Conservation (phyloP, 2,329 filamentous ascomycete genomes). For the Aspergillus candidus region DNA sequence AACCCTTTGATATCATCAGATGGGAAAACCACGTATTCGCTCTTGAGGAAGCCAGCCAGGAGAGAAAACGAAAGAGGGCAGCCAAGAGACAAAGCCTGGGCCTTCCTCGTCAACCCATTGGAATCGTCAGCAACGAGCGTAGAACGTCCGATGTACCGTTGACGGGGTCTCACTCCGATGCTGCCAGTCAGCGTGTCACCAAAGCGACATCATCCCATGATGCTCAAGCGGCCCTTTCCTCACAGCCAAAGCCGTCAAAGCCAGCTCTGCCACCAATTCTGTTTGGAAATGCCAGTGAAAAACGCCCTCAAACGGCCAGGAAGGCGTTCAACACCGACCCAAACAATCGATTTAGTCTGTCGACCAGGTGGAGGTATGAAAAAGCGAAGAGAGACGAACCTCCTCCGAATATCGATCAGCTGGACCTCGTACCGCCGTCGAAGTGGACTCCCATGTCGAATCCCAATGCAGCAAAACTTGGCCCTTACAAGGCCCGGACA, state of each 20-base stretch:
- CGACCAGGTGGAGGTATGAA: slow-evolving; percentile 23
- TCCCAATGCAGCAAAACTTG: background rate
- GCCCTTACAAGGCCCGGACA: background rate
- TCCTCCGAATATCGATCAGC: slow-evolving; percentile 29
- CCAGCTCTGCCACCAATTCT: slow-evolving; percentile 7
- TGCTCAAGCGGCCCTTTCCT: no score
- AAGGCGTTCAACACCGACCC: slow-evolving; percentile 3
- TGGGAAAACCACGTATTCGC: slow-evolving; percentile 24
- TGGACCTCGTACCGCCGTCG: slow-evolving; percentile 32
- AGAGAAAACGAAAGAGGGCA: slow-evolving; percentile 23
- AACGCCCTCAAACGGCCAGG: slow-evolving; percentile 4
- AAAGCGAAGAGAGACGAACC: slow-evolving; percentile 29
- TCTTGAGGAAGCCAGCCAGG: slow-evolving; percentile 14
- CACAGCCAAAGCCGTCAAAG: background rate
- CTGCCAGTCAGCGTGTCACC: no score
- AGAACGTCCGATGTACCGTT: no score
- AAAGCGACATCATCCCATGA: no score
- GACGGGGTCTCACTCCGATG: no score
- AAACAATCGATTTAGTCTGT: slow-evolving; percentile 18
- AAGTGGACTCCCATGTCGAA: slow-evolving; percentile 22
- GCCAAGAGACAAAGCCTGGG: slow-evolving; percentile 24
- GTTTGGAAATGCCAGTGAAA: slow-evolving; percentile 12
- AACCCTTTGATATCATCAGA: slow-evolving; percentile 27
- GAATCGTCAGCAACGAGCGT: no score
- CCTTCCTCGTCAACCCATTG: background rate